Evolutionary conservation across 176 grass and related monocot species (phyloP).

Genomic region (Carex cristatella): DNA sequence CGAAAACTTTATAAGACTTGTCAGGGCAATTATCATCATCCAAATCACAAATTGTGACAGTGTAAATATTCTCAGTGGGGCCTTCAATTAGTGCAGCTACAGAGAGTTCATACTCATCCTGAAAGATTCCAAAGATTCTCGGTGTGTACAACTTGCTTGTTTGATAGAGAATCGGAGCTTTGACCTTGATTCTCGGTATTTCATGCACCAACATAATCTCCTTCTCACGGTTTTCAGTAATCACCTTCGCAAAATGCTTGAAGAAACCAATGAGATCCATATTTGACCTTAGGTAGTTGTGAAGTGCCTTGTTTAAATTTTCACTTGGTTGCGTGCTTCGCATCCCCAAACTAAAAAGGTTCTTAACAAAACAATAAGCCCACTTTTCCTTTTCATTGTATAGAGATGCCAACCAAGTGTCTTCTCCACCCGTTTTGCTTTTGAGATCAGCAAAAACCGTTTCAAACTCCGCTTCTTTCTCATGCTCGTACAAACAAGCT

Average conservation of each 20-base stretch:
- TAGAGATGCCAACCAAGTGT: background rate
- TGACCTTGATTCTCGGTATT: background rate
- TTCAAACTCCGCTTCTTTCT: background rate
- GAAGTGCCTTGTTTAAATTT: background rate
- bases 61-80: background rate
- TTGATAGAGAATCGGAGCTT: background rate
- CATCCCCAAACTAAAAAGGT: slow-evolving; percentile 18
- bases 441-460: background rate
- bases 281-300: background rate
- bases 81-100: background rate
- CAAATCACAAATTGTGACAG: background rate
- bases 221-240: background rate
- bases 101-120: slow-evolving; percentile 3
- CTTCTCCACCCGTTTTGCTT: background rate
- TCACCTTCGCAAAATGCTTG: background rate
- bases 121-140: background rate
- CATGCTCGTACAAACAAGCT: background rate
- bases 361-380: slow-evolving; percentile 13
- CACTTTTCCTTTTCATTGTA: slow-evolving; percentile 2
- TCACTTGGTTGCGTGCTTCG: background rate
- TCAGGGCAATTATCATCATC: background rate
- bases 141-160: slow-evolving; percentile 2
- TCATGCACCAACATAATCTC: background rate
- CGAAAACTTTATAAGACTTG: background rate
- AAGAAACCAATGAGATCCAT: background rate